Conservation (phyloP, 768 basidiomycete species). For the Boletus insuetus region DNA sequence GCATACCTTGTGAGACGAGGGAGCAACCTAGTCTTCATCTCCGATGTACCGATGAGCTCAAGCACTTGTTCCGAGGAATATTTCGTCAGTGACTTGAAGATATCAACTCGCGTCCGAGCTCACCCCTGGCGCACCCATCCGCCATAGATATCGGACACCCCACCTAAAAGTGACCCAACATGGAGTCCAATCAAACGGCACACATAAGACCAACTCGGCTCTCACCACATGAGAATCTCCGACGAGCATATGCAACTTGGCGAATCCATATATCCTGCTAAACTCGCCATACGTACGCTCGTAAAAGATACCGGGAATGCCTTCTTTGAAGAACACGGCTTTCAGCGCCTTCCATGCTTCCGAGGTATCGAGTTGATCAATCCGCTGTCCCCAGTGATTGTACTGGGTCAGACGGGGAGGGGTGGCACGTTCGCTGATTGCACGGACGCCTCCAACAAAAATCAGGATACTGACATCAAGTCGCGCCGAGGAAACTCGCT, state of each 20-base stretch:
- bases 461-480: not conserved
- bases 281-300: constrained; percentile 59
- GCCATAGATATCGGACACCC: constrained; percentile 80
- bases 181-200: not conserved
- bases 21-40: constrained; percentile 57
- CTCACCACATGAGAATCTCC: constrained; percentile 63
- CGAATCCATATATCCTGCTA: constrained; percentile 63
- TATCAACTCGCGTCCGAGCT: constrained; percentile 2
- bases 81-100: not conserved
- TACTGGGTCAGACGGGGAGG: constrained; percentile 65
- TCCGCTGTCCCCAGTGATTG: constrained; percentile 66
- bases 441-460: constrained; percentile 47
- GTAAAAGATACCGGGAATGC: constrained; percentile 64
- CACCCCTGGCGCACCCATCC: constrained; percentile 67
- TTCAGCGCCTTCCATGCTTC: constrained; percentile 74
- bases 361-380: constrained; percentile 66
- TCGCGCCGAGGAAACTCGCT: constrained; percentile 13
- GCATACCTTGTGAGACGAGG: constrained; percentile 60
- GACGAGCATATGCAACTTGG: constrained; percentile 58
- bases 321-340: constrained; percentile 60
- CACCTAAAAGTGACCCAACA: constrained; percentile 36
- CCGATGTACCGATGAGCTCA: constrained; percentile 58
- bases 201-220: constrained; percentile 7
- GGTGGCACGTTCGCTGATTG: constrained; percentile 39
- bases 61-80: constrained; percentile 40